Percentiles rank a stretch among this genome's conserved stretches.
Evolutionary conservation across 352 stramenopile genomes (phyloP).

Genomic region (Phytophthora tubulina): DNA sequence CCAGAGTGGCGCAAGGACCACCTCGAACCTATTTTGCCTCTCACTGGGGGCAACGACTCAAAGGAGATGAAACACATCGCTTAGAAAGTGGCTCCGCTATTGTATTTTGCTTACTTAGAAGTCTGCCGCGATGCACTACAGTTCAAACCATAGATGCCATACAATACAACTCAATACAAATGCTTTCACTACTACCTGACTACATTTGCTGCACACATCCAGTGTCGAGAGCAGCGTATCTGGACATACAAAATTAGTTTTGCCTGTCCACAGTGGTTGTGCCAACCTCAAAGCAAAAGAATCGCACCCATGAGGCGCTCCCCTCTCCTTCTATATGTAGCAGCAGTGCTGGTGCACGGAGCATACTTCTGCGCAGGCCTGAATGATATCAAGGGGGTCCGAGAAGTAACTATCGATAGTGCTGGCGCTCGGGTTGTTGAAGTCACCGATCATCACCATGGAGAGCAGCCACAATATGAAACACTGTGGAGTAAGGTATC

Average conservation of each 20-base stretch:
- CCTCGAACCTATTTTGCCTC: conserved; percentile 32
- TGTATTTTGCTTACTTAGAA: conserved; percentile 19
- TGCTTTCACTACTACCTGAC: not conserved
- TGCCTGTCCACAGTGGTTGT: not conserved
- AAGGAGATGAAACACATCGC: conserved; percentile 37
- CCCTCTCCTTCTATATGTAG: not conserved
- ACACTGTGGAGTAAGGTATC: conserved; percentile 23
- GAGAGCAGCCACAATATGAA: conserved; percentile 4
- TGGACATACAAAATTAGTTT: not conserved
- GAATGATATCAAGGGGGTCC: not conserved
- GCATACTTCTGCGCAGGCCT: conserved; percentile 5
- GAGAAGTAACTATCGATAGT: conserved; percentile 26
- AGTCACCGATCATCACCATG: not conserved
- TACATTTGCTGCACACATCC: no score
- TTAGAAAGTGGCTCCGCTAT: conserved; percentile 20
- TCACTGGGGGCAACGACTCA: conserved; percentile 13
- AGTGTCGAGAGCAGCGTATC: not conserved
- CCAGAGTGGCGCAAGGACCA: conserved; percentile 47
- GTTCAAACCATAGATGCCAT: conserved; percentile 28
- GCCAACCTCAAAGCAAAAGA: not conserved
- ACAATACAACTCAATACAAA: conserved; percentile 24
- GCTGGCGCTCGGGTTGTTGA: conserved; percentile 6
- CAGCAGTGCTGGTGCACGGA: conserved; percentile 5
- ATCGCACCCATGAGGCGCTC: conserved; percentile 20
- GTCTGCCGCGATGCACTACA: conserved; percentile 1